Base-by-base conservation (phyloP, 176 grass and related monocot species). In the Oryza punctata region DNA sequence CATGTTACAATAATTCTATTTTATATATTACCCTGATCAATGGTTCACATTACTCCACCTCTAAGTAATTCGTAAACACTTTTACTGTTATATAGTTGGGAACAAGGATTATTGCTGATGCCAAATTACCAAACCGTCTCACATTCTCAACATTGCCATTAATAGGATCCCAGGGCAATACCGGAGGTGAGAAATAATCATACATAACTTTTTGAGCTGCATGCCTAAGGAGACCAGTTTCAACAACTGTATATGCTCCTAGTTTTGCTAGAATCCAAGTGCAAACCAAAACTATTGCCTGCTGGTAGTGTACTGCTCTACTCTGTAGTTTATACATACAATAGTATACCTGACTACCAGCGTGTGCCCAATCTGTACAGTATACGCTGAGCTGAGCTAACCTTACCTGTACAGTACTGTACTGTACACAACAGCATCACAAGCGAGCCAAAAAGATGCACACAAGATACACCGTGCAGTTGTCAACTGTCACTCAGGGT, bases 401-500 rank as follows among this genome's bases (percentile, higher is more conserved):
- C 33, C 33, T 33, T 33, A 33, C 32, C 32, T 79, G 57, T 44
- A 11, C 41, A n/a, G 19, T 57, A 80, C 77, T 79, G 57, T 44
- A 11, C 41, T 57, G 19, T 57, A 80, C 77, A 65, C 67, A 60
- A 23, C 50, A 40, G 4, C 35, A 10, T 8, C 35, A 6, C 67
- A 61, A 79, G 49, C 19, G 47, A 15, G 40, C 6, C 24, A 1
- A 57, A 57, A 57, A 57, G 50, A 57, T 57, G 19, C 52, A 57
- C 52, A 1, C n/a, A n/a, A n/a, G n/a, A n/a, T n/a, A n/a, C 6
- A 16, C 7, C 37, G 37, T 38, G 33, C 3, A 3, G 14, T 0
- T 3, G 73, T 91, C 40, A 91, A 37, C 37, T 21, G 15, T 38
- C 7, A 38, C 37, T 90, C 92, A 19, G 65, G 44, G 16, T 94